phyloP scores from a whole-genome alignment of 257 asterid species.

The Solanum pimpinellifolium region DNA sequence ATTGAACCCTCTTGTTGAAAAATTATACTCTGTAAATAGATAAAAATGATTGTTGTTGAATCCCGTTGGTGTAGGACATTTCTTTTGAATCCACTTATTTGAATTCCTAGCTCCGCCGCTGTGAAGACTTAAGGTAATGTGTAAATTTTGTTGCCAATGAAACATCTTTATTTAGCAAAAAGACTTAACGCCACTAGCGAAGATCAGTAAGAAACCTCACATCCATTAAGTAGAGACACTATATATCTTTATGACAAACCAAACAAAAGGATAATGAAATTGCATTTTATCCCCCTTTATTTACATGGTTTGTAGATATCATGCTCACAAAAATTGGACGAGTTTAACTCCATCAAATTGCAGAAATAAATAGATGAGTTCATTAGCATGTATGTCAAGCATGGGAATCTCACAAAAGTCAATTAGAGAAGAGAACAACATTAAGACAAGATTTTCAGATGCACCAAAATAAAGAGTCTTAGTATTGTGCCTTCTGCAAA shows the following conservation, averaged over 20 bases:
- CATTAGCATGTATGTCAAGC: neutral
- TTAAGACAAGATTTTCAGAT: neutral
- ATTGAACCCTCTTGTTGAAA: neutral
- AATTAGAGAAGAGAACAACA: neutral
- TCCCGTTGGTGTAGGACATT: neutral
- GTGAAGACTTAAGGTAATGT: neutral
- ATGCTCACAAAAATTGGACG: neutral
- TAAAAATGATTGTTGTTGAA: neutral
- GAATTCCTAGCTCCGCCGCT: neutral
- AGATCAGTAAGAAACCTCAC: neutral
- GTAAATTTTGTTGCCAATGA: neutral
- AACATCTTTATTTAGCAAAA: neutral
- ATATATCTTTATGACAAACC: neutral
- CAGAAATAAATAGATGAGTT: neutral
- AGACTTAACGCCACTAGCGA: neutral
- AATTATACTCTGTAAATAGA: neutral
- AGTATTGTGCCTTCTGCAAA: neutral
- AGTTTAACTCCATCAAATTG: neutral
- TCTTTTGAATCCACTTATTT: neutral
- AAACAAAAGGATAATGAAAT: neutral
- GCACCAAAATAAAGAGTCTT: neutral
- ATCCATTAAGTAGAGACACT: neutral
- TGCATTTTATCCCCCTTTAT: neutral
- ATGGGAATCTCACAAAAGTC: neutral
- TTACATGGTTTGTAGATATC: neutral